Percentiles rank a stretch among this genome's conserved stretches.
Conservation (phyloP, 257 asterid species). For the Handroanthus guayacan region DNA sequence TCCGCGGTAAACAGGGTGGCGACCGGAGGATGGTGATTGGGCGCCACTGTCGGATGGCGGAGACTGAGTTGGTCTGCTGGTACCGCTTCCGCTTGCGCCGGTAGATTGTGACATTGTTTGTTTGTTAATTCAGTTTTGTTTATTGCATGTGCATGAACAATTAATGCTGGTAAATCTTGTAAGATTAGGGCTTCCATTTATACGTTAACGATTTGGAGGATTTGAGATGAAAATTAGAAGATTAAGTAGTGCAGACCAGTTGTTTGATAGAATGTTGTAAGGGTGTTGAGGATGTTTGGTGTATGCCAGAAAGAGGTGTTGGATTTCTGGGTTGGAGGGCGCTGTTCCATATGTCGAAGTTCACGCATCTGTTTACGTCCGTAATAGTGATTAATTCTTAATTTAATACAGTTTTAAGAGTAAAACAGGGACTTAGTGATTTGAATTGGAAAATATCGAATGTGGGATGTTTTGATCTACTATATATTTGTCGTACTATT, state of each 20-base stretch:
- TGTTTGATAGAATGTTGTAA: constrained; percentile 41
- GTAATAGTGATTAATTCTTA: constrained; percentile 20
- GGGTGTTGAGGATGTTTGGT: constrained; percentile 58
- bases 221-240: not conserved
- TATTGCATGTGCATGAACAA: constrained; percentile 31
- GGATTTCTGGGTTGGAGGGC: constrained; percentile 64
- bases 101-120: constrained; percentile 37
- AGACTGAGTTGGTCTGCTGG: constrained; percentile 13
- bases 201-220: not conserved
- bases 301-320: constrained; percentile 55
- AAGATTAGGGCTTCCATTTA: constrained; percentile 54
- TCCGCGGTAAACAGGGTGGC: constrained; percentile 60
- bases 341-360: not conserved
- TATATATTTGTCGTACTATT: too few relatives aligned
- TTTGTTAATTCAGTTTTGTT: not conserved
- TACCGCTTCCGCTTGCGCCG: constrained; percentile 14
- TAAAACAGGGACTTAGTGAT: not conserved
- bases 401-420: not conserved
- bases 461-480: too few relatives aligned
- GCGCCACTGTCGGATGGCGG: constrained; percentile 13
- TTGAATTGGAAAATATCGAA: not conserved
- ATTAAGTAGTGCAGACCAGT: constrained; percentile 57
- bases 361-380: constrained; percentile 40
- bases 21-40: constrained; percentile 32
- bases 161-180: not conserved